Evolutionary conservation across 176 grass and related monocot genomes (phyloP).

Genomic region (Aegilops sharonensis): DNA sequence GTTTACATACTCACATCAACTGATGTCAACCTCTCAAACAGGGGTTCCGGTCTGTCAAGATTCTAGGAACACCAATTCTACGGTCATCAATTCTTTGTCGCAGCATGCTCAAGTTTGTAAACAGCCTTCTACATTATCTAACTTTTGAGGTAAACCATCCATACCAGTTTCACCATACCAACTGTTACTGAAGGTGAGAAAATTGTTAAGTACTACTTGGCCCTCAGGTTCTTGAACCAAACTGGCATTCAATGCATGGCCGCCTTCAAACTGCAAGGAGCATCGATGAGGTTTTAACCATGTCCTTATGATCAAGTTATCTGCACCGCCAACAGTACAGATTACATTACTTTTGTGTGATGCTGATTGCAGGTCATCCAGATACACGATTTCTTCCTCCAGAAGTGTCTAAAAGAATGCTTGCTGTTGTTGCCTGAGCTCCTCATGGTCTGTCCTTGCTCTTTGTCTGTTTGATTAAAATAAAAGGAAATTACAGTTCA

Average conservation of each 20-base stretch:
- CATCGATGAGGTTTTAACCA: constrained; percentile 85
- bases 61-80: constrained; percentile 74
- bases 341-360: constrained; percentile 23
- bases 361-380: constrained; percentile 87
- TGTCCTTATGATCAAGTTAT: constrained; percentile 7
- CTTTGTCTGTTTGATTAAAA: neutral
- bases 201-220: constrained; percentile 15
- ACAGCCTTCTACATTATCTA: constrained; percentile 97
- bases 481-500: constrained; percentile 1
- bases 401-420: constrained; percentile 99
- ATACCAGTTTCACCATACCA: constrained; percentile 21
- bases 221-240: constrained; percentile 89
- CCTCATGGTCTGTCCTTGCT: constrained; percentile 56
- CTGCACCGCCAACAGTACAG: neutral
- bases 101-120: constrained; percentile 97
- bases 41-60: constrained; percentile 74
- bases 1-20: neutral
- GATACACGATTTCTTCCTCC: constrained; percentile 92
- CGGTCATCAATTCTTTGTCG: constrained; percentile 94
- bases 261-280: constrained; percentile 80
- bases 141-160: constrained; percentile 86
- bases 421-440: constrained; percentile 91
- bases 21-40: constrained; percentile 46
- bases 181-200: constrained; percentile 5
- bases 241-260: constrained; percentile 94